A percentile compares a stretch with the other conserved stretches of the same genome.
These are phyloP conservation scores for Trichophaea hybrida DNA, from an alignment of 2,329 filamentous ascomycete genomes.

Conservation along the genomic window DNA sequence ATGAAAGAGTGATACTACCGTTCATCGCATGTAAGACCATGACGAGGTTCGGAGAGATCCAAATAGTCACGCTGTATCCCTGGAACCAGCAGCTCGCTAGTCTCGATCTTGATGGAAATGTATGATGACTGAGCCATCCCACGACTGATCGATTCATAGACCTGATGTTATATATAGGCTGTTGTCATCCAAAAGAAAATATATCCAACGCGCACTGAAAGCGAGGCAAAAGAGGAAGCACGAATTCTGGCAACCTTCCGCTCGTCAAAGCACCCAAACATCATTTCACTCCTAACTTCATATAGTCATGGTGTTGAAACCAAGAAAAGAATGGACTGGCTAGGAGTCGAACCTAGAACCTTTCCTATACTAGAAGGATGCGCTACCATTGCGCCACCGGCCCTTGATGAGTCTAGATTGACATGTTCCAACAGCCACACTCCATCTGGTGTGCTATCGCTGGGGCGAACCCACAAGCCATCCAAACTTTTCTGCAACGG, in stretches of 20 bases:
- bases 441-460: too few species aligned
- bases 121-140: not conserved
- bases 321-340: too few species aligned
- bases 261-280: constrained; percentile 1
- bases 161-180: too few species aligned
- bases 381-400: too few species aligned
- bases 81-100: not conserved
- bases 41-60: not conserved
- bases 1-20: not conserved
- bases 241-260: not conserved
- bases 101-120: not conserved
- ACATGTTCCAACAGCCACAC: too few species aligned
- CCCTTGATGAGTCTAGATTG: too few species aligned
- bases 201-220: not conserved
- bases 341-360: too few species aligned
- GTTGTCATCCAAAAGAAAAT: not conserved
- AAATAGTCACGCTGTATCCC: not conserved
- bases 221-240: not conserved
- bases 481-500: too few species aligned
- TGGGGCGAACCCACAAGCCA: too few species aligned
- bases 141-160: not conserved
- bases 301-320: not conserved
- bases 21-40: not conserved
- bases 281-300: constrained; percentile 6
- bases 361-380: too few species aligned